phyloP scores from a whole-genome alignment of 352 stramenopile genomes.

The Phytophthora palmivora region DNA sequence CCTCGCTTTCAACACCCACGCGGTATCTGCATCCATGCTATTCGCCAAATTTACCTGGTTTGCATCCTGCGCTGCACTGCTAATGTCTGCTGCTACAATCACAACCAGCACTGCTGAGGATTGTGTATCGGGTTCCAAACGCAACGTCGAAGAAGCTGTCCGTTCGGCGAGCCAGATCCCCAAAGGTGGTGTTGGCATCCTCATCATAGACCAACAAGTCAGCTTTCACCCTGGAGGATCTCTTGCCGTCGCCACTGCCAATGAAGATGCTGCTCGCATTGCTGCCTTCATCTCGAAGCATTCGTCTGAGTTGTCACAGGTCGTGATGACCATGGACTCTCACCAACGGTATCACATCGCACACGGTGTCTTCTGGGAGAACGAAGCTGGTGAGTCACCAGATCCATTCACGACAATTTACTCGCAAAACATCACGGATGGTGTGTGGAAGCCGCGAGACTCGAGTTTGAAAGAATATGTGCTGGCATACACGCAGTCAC shows the following conservation, averaged over 20 bases:
- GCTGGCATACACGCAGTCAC: conserved; percentile 84
- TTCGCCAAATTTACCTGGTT: conserved; percentile 13
- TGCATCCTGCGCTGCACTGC: conserved; percentile 12
- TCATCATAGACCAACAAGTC: conserved; percentile 95
- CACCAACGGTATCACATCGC: conserved; percentile 96
- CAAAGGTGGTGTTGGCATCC: conserved; percentile 59
- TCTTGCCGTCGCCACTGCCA: conserved; percentile 91
- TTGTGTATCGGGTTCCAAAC: conserved; percentile 13
- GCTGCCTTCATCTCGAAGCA: conserved; percentile 83
- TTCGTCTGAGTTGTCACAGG: conserved; percentile 58
- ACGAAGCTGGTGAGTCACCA: conserved; percentile 65
- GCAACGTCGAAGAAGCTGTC: conserved; percentile 30
- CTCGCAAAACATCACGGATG: conserved; percentile 68
- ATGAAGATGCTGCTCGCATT: conserved; percentile 89
- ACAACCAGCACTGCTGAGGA: conserved; percentile 3
- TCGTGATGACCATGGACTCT: conserved; percentile 95
- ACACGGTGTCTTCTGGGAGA: conserved; percentile 93
- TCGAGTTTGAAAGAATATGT: conserved; percentile 79
- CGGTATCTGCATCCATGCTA: conserved; percentile 22
- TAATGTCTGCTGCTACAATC: conserved; percentile 1
- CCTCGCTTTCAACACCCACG: too few relatives aligned
- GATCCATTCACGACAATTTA: conserved; percentile 93
- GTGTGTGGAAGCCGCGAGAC: conserved; percentile 57
- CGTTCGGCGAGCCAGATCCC: conserved; percentile 38
- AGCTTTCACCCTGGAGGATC: conserved; percentile 95